phyloP scores from a whole-genome alignment of 495 filamentous ascomycete genomes.

The Pseudevernia furfuracea region DNA sequence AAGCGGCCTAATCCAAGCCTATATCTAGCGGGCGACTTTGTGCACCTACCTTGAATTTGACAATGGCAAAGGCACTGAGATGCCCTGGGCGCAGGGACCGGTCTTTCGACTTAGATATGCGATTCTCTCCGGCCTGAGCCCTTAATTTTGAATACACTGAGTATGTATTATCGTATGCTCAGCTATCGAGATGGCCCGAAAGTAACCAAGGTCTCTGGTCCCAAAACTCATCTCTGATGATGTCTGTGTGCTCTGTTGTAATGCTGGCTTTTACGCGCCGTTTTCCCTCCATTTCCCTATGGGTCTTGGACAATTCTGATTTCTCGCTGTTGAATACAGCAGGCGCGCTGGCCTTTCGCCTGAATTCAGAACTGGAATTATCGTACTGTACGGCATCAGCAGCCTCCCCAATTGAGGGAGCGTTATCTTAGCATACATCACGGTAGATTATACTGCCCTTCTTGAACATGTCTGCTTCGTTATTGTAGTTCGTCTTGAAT shows the following conservation, averaged over 20 bases:
- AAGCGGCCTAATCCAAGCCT: neutral
- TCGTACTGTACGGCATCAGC: slow-evolving; percentile 9
- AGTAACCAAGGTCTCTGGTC: slow-evolving; percentile 76
- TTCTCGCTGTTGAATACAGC: neutral
- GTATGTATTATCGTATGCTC: neutral
- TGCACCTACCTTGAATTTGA: neutral
- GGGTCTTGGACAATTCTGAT: slow-evolving; percentile 56
- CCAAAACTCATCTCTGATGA: slow-evolving; percentile 95
- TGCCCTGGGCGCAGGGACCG: neutral
- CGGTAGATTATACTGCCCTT: slow-evolving; percentile 88
- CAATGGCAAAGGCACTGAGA: neutral
- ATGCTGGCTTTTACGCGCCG: slow-evolving; percentile 65
- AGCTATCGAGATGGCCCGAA: slow-evolving; percentile 33
- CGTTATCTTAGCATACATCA: slow-evolving; percentile 47
- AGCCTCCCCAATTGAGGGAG: neutral
- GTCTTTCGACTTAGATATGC: neutral
- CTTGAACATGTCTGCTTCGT: slow-evolving; percentile 83
- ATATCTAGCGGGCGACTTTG: neutral
- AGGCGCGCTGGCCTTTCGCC: neutral
- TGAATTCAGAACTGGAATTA: neutral
- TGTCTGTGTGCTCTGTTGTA: slow-evolving; percentile 75
- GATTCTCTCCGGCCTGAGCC: neutral
- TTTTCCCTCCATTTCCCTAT: slow-evolving; percentile 72
- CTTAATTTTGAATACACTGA: neutral
- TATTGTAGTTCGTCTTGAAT: slow-evolving; percentile 94